Evolutionary conservation across 148 eudicot species (phyloP).

Genomic region (Amaranthus hypochondriacus): DNA sequence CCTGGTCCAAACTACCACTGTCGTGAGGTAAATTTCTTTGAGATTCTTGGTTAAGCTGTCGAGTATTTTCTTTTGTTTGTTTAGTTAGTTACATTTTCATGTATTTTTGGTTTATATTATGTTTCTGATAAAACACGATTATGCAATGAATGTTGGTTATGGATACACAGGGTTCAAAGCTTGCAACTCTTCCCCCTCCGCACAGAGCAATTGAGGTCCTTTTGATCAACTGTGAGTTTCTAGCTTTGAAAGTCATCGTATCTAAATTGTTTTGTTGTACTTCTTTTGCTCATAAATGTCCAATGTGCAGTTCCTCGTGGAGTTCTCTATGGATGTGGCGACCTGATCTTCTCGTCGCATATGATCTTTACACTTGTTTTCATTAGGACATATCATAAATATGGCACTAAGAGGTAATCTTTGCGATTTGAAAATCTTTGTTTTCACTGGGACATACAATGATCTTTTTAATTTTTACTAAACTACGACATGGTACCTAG

Average conservation of each 20-base stretch:
- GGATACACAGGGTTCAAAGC: constrained; percentile 66
- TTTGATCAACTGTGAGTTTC: constrained; percentile 54
- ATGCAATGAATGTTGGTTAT: not conserved
- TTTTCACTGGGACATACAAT: not conserved
- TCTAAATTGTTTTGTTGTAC: not conserved
- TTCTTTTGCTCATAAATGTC: constrained; percentile 17
- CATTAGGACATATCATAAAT: constrained; percentile 89
- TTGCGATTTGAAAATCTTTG: not conserved
- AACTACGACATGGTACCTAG: not conserved
- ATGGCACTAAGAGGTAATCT: constrained; percentile 72
- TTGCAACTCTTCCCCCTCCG: constrained; percentile 78
- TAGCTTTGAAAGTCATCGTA: not conserved
- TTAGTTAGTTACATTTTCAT: not conserved
- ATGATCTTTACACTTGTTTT: constrained; percentile 91
- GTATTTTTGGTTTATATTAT: not conserved
- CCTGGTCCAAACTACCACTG: constrained; percentile 99
- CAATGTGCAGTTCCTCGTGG: constrained; percentile 74
- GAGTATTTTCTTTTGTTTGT: not conserved
- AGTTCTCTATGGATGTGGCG: constrained; percentile 92
- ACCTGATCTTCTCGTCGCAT: constrained; percentile 94
- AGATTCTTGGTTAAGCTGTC: not conserved
- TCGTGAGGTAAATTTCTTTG: constrained; percentile 62
- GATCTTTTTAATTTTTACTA: not conserved
- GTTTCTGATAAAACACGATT: not conserved
- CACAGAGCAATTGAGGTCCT: constrained; percentile 48